A percentile compares a stretch with the other conserved stretches of the same genome.
Evolutionary conservation across 306 rosid species (phyloP).

Genomic region (Urtica urens): DNA sequence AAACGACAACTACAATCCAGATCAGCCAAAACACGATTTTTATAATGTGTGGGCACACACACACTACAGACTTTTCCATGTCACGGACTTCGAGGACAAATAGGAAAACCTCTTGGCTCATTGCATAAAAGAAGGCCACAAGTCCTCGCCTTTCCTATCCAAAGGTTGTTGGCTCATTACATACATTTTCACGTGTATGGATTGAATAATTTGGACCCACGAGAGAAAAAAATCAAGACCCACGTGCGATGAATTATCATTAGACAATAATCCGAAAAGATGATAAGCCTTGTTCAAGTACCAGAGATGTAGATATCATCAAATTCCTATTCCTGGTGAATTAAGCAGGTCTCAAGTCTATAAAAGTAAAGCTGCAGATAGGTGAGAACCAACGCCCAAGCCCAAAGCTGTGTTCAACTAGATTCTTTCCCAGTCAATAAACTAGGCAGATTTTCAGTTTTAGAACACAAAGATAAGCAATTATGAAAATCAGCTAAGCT

Average conservation of each 20-base stretch:
- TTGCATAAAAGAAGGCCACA: slow-evolving; percentile 4
- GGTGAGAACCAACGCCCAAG: too few species aligned
- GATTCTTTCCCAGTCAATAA: too few species aligned
- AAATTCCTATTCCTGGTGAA: too few species aligned
- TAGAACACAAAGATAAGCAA: too few species aligned
- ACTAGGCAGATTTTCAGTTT: too few species aligned
- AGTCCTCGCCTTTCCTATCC: background rate
- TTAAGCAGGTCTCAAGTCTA: too few species aligned
- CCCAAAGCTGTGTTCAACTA: too few species aligned
- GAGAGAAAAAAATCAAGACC: background rate
- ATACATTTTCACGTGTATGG: background rate
- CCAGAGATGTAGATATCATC: too few species aligned
- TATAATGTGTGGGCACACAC: background rate
- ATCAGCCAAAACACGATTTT: background rate
- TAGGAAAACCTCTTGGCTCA: slow-evolving; percentile 1
- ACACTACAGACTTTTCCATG: slow-evolving; percentile 1
- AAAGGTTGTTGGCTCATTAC: background rate
- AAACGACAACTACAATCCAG: background rate
- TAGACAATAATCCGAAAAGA: background rate
- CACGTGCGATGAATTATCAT: background rate
- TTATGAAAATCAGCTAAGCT: too few species aligned
- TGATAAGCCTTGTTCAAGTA: too few species aligned
- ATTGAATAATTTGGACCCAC: background rate
- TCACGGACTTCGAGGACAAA: background rate
- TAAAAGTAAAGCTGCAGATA: too few species aligned